Percentiles rank a stretch among this genome's conserved stretches.
Evolutionary conservation across 164 flowering plant genomes (phyloP).

Genomic region (Aristolochia californica): DNA sequence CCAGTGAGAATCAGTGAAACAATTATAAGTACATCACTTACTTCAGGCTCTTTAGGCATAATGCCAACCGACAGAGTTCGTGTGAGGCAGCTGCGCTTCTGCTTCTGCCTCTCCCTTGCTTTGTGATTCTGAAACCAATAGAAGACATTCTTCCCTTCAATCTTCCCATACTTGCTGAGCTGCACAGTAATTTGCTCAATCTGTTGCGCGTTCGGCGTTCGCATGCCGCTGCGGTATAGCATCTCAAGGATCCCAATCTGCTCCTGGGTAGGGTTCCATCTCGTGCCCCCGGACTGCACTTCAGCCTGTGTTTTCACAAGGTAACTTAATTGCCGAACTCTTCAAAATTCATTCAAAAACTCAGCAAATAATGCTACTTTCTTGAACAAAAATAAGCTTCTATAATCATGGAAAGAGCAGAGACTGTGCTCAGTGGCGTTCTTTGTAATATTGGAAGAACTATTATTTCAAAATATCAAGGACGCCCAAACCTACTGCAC

Average conservation of each 20-base stretch:
- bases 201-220: conserved; percentile 78
- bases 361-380: too few relatives aligned
- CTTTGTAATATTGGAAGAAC: too few relatives aligned
- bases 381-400: too few relatives aligned
- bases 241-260: conserved; percentile 75
- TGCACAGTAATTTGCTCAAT: conserved; percentile 66
- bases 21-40: too few relatives aligned
- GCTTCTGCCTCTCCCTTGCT: conserved; percentile 94
- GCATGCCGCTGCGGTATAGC: conserved; percentile 67
- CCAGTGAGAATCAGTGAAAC: too few relatives aligned
- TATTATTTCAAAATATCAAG: too few relatives aligned
- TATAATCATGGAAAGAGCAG: too few relatives aligned
- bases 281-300: conserved; percentile 63
- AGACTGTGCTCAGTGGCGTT: too few relatives aligned
- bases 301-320: conserved; percentile 26
- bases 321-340: too few relatives aligned
- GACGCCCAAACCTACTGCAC: too few relatives aligned
- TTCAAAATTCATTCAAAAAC: too few relatives aligned
- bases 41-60: conserved; percentile 2
- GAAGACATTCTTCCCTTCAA: conserved; percentile 83
- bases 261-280: conserved; percentile 92
- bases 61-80: conserved; percentile 25
- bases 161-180: conserved; percentile 69
- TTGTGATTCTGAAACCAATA: conserved; percentile 99
- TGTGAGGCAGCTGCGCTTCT: conserved; percentile 65